Base-by-base conservation (phyloP, 106 monocot species). In the Ottelia alismoides region DNA sequence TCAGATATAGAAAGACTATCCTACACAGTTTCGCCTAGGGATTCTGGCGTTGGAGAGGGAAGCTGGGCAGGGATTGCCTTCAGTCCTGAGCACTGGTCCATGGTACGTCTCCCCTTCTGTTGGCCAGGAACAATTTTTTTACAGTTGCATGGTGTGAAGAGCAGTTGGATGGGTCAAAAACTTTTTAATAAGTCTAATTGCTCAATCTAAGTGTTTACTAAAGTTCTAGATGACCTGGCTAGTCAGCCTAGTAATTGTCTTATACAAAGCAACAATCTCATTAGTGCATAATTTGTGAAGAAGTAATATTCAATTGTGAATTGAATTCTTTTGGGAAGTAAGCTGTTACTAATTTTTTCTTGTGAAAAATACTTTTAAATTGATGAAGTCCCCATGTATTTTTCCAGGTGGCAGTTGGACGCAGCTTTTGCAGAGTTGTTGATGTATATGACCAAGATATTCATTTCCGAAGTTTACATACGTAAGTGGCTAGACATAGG, bases 361-460 rank as follows among this genome's bases (percentile, higher is more conserved):
- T n/a, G n/a, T n/a, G n/a, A n/a, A n/a, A n/a, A n/a, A n/a, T n/a
- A n/a, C n/a, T n/a, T n/a, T n/a, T n/a, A n/a, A n/a, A n/a, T n/a
- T n/a, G n/a, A n/a, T n/a, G n/a, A n/a, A n/a, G n/a, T n/a, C n/a
- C n/a, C n/a, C n/a, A n/a, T n/a, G n/a, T n/a, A n/a, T n/a, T n/a
- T n/a, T n/a, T n/a, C n/a, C n/a, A 87, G 87, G 70, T 69, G 27
- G 87, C 87, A 47, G 80, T 86, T 62, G 77, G 73, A 17, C 79
- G 70, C 27, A 62, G 73, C 28, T 83, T 93, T 45, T 79, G 80
- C 74, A 93, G 73, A 72, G 80, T 74, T 47, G 56, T 93, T 50
- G 80, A 93, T 70, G 44, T 87, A 14, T 93, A 87, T 61, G 93
- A 93, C 51, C 93, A 93, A 74, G 93, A 93, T 61, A 93, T 93